phyloP scores from a whole-genome alignment of 345 rosid genomes.

The Eutrema yunnanense region DNA sequence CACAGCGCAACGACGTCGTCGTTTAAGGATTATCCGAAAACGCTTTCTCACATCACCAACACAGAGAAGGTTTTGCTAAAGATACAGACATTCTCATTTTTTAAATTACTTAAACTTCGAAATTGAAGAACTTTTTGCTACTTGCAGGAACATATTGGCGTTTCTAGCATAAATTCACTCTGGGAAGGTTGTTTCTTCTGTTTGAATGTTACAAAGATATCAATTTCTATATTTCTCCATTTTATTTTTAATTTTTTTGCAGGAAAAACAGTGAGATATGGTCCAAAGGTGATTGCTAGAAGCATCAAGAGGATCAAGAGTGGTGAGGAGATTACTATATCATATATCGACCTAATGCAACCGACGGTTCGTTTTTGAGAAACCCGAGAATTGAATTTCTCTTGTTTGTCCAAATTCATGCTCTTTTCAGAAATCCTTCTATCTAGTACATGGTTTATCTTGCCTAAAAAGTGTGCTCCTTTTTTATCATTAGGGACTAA shows the following conservation, averaged over 20 bases:
- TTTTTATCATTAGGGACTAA: constrained; percentile 38
- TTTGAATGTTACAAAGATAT: background rate
- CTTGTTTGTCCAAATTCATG: background rate
- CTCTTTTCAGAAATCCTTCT: background rate
- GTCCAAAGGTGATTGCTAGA: constrained; percentile 52
- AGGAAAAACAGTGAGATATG: constrained; percentile 31
- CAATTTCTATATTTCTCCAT: background rate
- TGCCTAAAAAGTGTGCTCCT: background rate
- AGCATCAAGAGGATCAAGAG: constrained; percentile 54
- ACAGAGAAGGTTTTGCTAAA: background rate
- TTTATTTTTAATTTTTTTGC: background rate
- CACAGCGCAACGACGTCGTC: constrained; percentile 1
- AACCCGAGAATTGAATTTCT: background rate
- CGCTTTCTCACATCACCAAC: constrained; percentile 27
- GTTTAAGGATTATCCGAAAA: background rate
- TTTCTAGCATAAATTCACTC: constrained; percentile 2
- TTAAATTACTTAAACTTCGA: background rate
- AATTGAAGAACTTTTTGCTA: background rate
- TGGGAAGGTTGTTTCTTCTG: constrained; percentile 28
- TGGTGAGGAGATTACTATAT: constrained; percentile 60
- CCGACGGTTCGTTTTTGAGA: constrained; percentile 43
- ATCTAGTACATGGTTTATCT: background rate
- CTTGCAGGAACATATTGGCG: constrained; percentile 35
- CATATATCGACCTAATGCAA: constrained; percentile 71
- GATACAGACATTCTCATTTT: background rate